Base-by-base conservation (phyloP, 2,329 filamentous ascomycete species). In the Cercospora berteroae region DNA sequence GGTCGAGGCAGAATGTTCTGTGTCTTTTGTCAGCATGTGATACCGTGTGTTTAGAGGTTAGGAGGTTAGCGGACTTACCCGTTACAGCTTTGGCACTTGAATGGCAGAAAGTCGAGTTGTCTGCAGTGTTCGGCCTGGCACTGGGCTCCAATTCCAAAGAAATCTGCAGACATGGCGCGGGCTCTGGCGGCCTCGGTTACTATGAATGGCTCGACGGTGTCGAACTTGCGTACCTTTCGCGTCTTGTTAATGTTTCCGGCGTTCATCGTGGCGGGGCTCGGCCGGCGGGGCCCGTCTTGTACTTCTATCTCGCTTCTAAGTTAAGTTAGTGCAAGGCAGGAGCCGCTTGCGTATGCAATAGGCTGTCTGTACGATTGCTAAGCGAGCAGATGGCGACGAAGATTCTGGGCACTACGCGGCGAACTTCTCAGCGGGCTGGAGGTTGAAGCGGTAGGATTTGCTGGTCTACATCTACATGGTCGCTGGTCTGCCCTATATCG, bases 61-160 rank as follows among this genome's bases (percentile, higher is more conserved):
- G 36, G 36, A 42, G 36, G 36, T 42, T n/a, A 8, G 36, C 36
- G 36, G 36, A 72, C 77, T 48, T 75, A 84, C 81, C 84, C 84
- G 75, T 82, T 86, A 82, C 95, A 99, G 73, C 91, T 95, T 78
- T 96, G 92, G 82, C 95, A 99, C 77, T 89, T 86, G 80, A 98
- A 98, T 4, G 95, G 95, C 4, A 99, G 88, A 80, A 99, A 98
- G 81, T 98, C 95, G 68, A 98, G 91, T 77, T 95, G 91, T 78
- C 94, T 90, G 84, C 95, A 99, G 84, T 93, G 96, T 71, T 90
- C 84, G 81, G 91, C 90, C 79, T 97, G 89, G 86, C 95, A 99
- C 83, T 97, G 94, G 69, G 88, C 88, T 80, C 95, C 95, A 74
- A 98, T 90, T 25, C 94, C 87, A 74, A 92, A 90, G 58, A 94